Percentiles rank a stretch among this genome's conserved stretches.
Evolutionary conservation across 805 yeast species (phyloP).

Genomic region (Debaryomyces castellii): DNA sequence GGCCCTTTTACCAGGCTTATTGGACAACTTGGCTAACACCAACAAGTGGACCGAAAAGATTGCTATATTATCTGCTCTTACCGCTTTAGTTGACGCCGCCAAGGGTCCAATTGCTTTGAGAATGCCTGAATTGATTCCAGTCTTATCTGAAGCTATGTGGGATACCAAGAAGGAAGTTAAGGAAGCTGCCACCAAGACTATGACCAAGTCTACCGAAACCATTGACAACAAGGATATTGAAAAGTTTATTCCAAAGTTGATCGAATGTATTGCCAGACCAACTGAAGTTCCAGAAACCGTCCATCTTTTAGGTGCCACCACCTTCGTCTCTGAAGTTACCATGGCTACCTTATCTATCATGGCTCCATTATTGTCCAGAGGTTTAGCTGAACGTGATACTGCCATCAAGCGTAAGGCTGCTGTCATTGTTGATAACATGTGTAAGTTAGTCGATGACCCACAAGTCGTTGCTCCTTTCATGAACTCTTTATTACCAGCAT

Average conservation of each 20-base stretch:
- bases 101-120: constrained; percentile 95
- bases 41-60: constrained; percentile 99
- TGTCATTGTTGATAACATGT: constrained; percentile 99
- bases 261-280: constrained; percentile 96
- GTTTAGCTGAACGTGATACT: constrained; percentile 99
- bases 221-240: constrained; percentile 99
- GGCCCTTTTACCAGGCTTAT: constrained; percentile 79
- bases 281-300: constrained; percentile 98
- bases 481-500: constrained; percentile 91
- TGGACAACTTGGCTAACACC: constrained; percentile 63
- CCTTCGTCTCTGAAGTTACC: constrained; percentile 99
- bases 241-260: constrained; percentile 97
- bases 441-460: constrained; percentile 99
- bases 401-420: constrained; percentile 99
- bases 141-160: constrained; percentile 99
- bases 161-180: constrained; percentile 99
- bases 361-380: constrained; percentile 98
- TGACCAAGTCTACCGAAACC: constrained; percentile 95
- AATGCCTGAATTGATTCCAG: constrained; percentile 99
- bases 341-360: constrained; percentile 98
- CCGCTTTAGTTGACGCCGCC: constrained; percentile 89
- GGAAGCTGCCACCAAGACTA: constrained; percentile 92
- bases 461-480: constrained; percentile 99
- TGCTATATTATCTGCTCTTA: constrained; percentile 80
- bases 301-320: constrained; percentile 98